Evolutionary conservation across 192 early-diverging fungal species (phyloP), one percentile per base, ranked within the genome.

Genomic region (Linnemannia schmuckeri): DNA sequence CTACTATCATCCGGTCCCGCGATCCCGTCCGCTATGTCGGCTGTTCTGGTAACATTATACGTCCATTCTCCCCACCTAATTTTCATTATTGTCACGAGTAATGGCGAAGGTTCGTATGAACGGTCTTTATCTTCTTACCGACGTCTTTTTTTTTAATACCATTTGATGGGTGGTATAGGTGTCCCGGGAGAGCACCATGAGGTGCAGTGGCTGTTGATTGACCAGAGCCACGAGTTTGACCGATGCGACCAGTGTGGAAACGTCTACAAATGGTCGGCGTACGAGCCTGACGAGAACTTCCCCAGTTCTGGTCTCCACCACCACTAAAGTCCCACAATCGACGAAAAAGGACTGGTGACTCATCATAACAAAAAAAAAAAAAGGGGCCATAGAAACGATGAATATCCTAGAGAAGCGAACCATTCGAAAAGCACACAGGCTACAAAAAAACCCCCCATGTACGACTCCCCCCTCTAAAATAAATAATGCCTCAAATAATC

Each of bases 231-330:
- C 81, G 94, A 94, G 47, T 92, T 96, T 79, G 96, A 98, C 83
- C 95, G 97, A 82, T 99, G 98, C 94, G 96, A 96, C 46, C 94
- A 98, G 90, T 99, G 98, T 88, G 98, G 98, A 83, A 93, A 91
- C 84, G 94, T 91, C 52, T 96, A 88, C 90, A 94, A 95, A 77
- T 84, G 82, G 82, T 47, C 82, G 57, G 73, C 82, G 17, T 84
- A 84, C 46, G 82, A 84, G 77, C 63, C 82, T 49, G 82, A 84
- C 70, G 82, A 84, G 86, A 80, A 90, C 81, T 90, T 90, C 74
- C 83, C 87, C 37, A 82, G 77, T 37, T 77, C 83, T 35, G 82
- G 57, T 68, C 76, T 79, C 68, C 88, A 87, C 81, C 88, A 89
- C 80, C 86, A 88, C 74, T 80, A 85, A 79, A 78, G 49, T 20